A percentile compares a stretch with the other conserved stretches of the same genome.
These are phyloP conservation scores for Iris pallida DNA, from an alignment of 116 monocot species.

Conservation along the genomic window DNA sequence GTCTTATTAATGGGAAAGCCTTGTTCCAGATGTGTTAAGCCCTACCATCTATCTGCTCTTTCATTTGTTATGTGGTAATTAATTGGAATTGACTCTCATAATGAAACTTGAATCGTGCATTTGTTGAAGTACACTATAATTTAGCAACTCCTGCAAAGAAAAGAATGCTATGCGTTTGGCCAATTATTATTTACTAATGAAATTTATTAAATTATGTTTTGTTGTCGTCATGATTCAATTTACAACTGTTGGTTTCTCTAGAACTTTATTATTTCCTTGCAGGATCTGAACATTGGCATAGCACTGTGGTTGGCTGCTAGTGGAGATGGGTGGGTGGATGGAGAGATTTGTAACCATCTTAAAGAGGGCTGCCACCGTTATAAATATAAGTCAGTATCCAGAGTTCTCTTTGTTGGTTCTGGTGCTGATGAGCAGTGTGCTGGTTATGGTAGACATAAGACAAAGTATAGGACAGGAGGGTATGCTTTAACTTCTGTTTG, in stretches of 20 bases:
- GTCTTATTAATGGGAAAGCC: background rate
- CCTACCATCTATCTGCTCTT: background rate
- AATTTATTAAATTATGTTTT: background rate
- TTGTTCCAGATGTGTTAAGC: background rate
- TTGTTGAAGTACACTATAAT: no score
- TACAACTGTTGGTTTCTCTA: background rate
- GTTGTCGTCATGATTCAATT: background rate
- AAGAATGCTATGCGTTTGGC: background rate
- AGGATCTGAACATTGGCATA: conserved; percentile 97
- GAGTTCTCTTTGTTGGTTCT: conserved; percentile 84
- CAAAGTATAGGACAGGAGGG: conserved; percentile 73
- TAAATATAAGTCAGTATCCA: conserved; percentile 62
- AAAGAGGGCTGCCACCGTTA: conserved; percentile 17
- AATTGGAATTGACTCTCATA: background rate
- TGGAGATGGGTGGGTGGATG: conserved; percentile 91
- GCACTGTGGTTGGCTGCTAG: conserved; percentile 91
- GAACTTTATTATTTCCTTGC: conserved; percentile 1
- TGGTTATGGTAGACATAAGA: conserved; percentile 91
- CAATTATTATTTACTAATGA: background rate
- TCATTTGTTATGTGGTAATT: background rate
- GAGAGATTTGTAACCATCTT: conserved; percentile 20
- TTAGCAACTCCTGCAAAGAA: background rate
- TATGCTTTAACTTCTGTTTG: conserved; percentile 21
- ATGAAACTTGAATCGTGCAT: no score
- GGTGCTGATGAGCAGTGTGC: conserved; percentile 99